Base-by-base conservation (phyloP, 2,329 filamentous ascomycete species). In the Stachybotrys elegans region DNA sequence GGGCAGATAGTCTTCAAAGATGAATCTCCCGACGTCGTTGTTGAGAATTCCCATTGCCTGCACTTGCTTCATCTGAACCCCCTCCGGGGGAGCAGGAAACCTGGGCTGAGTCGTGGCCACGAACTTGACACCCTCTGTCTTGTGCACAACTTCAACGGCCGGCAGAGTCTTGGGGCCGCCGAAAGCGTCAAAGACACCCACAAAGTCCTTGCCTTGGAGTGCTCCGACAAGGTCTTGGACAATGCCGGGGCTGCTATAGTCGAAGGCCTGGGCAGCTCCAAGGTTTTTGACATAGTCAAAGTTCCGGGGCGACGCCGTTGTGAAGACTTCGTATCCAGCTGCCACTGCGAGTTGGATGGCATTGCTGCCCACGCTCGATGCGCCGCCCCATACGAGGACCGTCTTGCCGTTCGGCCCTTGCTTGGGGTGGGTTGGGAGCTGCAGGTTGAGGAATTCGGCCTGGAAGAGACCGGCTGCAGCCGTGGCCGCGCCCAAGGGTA, bases 371-470 rank as follows among this genome's bases (percentile, higher is more conserved):
- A 72, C 69, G 20, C 60, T 62, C 1, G 69, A 66, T 5, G 69
- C 66, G 6, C 73, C 76, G 19, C 75, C 75, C 67, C 71, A 77
- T 35, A 63, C 47, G 22, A 51, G 25, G 5, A 51, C 19, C 1
- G 43, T 25, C 17, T 45, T 40, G 8, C 43, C 36, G 14, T 29
- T 35, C 16, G 37, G 29, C 11, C 27, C 27, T n/a, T 23, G 34
- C 1, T 55, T 50, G 1, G 62, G 66, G 19, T 61, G 60, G 32
- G 45, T 59, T 5, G 56, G 65, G 9, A 39, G 19, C 6, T 44
- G 37, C n/a, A 47, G 22, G 14, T 43, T 37, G 12, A 47, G 45
- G 13, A 23, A 42, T 5, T 42, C 45, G 6, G 31, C 22, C 7
- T 44, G 32, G 32, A 41, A 47, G 2, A 47, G 32, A 3, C 29